phyloP scores from a whole-genome alignment of 139 green algal genomes.

The Spirogloea muscicola region DNA sequence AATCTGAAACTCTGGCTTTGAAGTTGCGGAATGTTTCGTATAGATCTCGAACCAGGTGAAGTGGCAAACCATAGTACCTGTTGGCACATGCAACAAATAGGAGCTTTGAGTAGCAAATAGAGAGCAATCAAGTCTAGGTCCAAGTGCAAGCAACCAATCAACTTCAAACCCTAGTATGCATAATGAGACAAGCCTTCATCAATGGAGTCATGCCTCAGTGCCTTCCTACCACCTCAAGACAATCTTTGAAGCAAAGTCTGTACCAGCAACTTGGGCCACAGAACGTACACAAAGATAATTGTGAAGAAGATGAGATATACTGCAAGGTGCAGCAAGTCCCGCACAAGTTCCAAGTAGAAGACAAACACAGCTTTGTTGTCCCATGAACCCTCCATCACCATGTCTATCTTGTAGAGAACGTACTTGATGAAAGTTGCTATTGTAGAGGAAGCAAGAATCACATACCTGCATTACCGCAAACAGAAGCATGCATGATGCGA shows the following conservation, averaged over 20 bases:
- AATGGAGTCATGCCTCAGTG: too few relatives aligned
- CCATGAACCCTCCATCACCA: slow-evolving; percentile 82
- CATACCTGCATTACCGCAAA: slow-evolving; percentile 73
- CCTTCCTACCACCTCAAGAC: too few relatives aligned
- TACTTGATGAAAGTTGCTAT: slow-evolving; percentile 81
- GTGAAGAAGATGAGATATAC: slow-evolving; percentile 96
- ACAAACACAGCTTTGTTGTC: slow-evolving; percentile 80
- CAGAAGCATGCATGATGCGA: too few relatives aligned
- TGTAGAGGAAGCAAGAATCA: slow-evolving; percentile 75
- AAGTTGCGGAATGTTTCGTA: slow-evolving; percentile 97
- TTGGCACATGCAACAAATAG: too few relatives aligned
- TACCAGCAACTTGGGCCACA: too few relatives aligned
- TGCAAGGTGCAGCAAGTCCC: slow-evolving; percentile 92
- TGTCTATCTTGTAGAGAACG: slow-evolving; percentile 67
- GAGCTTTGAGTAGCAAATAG: too few relatives aligned
- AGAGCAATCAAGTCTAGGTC: too few relatives aligned
- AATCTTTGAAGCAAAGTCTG: too few relatives aligned
- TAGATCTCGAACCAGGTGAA: slow-evolving; percentile 93
- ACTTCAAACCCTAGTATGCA: too few relatives aligned
- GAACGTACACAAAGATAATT: slow-evolving; percentile 76
- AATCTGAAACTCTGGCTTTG: slow-evolving; percentile 75
- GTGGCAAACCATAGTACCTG: slow-evolving; percentile 85
- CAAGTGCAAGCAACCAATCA: too few relatives aligned
- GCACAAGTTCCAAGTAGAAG: slow-evolving; percentile 97
- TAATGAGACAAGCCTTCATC: too few relatives aligned